phyloP scores from a whole-genome alignment of 1,284 basidiomycete species.

The Somion occarium region DNA sequence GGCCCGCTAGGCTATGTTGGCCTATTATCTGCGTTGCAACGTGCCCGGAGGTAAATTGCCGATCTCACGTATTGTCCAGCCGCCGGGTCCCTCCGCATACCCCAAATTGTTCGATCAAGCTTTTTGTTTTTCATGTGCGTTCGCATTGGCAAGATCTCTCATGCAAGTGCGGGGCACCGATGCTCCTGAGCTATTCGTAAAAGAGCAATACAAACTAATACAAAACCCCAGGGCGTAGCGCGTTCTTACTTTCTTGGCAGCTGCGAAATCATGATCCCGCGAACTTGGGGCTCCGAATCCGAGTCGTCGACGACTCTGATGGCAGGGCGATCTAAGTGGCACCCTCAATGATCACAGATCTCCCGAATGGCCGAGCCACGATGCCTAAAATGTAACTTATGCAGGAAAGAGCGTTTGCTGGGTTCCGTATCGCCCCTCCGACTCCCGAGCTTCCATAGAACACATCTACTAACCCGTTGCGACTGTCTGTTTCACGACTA shows the following conservation, averaged over 20 bases:
- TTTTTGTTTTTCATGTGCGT: not conserved
- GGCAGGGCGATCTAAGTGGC: not conserved
- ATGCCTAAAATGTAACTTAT: conserved; percentile 8
- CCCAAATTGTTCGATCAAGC: not conserved
- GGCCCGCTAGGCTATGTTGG: too few species aligned
- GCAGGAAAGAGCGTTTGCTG: conserved; percentile 1
- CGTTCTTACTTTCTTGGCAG: not conserved
- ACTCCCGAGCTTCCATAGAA: conserved; percentile 2
- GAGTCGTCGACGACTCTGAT: conserved; percentile 1
- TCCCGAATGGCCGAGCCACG: conserved; percentile 6
- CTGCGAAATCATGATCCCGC: not conserved
- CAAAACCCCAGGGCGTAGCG: too few species aligned
- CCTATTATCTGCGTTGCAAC: too few species aligned
- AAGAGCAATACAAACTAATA: too few species aligned
- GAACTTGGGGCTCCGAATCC: conserved; percentile 3
- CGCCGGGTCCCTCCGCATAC: not conserved
- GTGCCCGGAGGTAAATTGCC: not conserved
- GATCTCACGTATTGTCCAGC: not conserved
- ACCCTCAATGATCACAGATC: conserved; percentile 6
- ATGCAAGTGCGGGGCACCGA: too few species aligned
- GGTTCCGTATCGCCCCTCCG: conserved; percentile 2
- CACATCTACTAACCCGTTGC: not conserved
- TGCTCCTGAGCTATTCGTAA: too few species aligned
- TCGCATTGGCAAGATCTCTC: not conserved
- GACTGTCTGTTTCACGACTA: not conserved